phyloP scores from a whole-genome alignment of 1,284 basidiomycete species.

The Sporisorium reilianum region DNA sequence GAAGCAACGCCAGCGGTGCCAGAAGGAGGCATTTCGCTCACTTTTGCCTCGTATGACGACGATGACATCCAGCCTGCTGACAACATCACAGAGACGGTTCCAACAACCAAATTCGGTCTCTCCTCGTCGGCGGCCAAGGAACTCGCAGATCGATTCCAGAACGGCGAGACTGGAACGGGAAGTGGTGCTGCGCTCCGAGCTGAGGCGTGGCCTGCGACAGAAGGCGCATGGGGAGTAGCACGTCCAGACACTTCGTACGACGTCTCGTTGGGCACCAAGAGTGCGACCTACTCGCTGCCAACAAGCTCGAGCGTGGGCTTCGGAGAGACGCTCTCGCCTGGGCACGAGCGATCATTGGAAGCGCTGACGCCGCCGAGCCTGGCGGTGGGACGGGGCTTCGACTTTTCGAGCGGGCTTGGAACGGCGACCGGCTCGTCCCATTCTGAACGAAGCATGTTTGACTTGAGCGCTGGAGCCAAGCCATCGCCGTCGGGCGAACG shows the following conservation, averaged over 20 bases:
- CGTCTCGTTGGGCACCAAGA: constrained; percentile 34
- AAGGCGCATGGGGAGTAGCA: constrained; percentile 25
- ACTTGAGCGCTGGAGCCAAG: constrained; percentile 18
- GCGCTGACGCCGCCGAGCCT: constrained; percentile 29
- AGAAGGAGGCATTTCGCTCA: constrained; percentile 46
- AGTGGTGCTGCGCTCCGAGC: constrained; percentile 5
- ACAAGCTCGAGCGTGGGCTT: constrained; percentile 15
- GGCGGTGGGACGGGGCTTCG: constrained; percentile 35
- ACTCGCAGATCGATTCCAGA: constrained; percentile 29
- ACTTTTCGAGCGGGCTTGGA: constrained; percentile 26
- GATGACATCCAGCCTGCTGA: constrained; percentile 34
- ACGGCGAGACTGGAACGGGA: constrained; percentile 6
- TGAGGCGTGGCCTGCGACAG: constrained; percentile 19
- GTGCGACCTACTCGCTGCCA: constrained; percentile 18
- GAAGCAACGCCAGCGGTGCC: not conserved
- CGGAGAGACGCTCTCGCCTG: constrained; percentile 18
- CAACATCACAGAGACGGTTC: not conserved
- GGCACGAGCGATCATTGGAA: constrained; percentile 19
- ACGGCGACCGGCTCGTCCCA: constrained; percentile 11
- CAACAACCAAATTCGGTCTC: constrained; percentile 25
- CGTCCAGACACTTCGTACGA: constrained; percentile 36
- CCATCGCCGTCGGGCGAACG: constrained; percentile 28
- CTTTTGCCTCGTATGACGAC: constrained; percentile 54
- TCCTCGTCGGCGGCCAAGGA: constrained; percentile 29
- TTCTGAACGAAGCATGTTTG: constrained; percentile 20